A percentile compares a stretch with the other conserved stretches of the same genome.
Conservation (phyloP, 208 protist genomes). For the Herpetomonas muscarum region DNA sequence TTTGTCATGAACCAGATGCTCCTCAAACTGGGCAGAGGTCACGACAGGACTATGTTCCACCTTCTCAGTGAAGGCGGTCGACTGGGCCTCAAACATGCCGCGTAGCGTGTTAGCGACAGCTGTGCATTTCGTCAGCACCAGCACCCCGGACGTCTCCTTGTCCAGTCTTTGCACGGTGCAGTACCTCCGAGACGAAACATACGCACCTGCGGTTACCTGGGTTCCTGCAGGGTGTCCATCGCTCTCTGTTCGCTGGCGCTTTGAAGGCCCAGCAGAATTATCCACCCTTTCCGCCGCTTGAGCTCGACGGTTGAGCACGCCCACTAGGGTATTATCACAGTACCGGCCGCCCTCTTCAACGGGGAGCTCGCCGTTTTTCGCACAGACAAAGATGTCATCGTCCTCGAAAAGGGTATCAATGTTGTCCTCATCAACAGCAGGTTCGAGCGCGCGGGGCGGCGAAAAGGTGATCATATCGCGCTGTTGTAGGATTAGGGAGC, state of each 20-base stretch:
- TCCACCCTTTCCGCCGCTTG: not conserved
- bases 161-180: conserved; percentile 80
- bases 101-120: conserved; percentile 32
- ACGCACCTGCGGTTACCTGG: not conserved
- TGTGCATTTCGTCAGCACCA: conserved; percentile 46
- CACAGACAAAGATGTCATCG: conserved; percentile 41
- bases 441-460: conserved; percentile 69
- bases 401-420: conserved; percentile 59
- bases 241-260: no score
- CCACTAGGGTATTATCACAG: conserved; percentile 70
- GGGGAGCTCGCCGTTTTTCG: conserved; percentile 79
- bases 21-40: conserved; percentile 35
- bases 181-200: not conserved
- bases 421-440: conserved; percentile 52
- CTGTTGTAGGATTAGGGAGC: conserved; percentile 35
- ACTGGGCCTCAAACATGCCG: conserved; percentile 44
- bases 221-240: not conserved
- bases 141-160: conserved; percentile 84
- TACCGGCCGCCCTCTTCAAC: conserved; percentile 84
- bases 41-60: no score
- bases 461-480: conserved; percentile 54
- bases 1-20: conserved; percentile 23
- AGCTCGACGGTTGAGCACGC: conserved; percentile 29
- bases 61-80: conserved; percentile 12
- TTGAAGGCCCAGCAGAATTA: no score